Base-by-base conservation (phyloP, 1,139 yeast genomes). In the Yamadazyma blattariae region DNA sequence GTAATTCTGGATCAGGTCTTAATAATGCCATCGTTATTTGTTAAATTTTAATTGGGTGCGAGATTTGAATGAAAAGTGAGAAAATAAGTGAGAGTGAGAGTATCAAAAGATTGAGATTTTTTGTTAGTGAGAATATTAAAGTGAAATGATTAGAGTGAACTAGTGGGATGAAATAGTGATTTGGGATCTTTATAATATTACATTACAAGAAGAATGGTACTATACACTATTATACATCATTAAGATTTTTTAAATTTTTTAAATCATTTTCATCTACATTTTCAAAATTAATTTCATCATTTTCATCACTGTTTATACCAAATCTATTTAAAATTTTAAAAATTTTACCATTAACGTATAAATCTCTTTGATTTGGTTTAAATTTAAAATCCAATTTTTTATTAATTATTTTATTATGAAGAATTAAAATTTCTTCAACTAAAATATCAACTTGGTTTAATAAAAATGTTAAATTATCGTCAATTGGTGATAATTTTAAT, bases 401-500 rank as follows among this genome's bases (percentile, higher is more conserved):
- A 29, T 50, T 44, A 9, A 54, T 51, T 32, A 71, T 48, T 38
- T 65, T 59, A n/a, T 45, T 47, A 38, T 63, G 63, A 7, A 74
- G 47, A 13, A 48, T 51, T 12, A 57, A 54, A 1, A 69, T 61
- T 40, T 71, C 74, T 2, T 54, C 51, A 1, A 71, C 54, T 33
- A 75, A 56, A 25, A 64, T 60, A 33, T 62, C 62, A 19, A 67
- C 65, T 39, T 74, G 74, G 25, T 53, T 51, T n/a, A 70, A 48
- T 27, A 72, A 43, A 46, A 64, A 79, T 45, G 65, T 64, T 19
- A 77, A 52, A 3, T 78, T 74, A 35, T 80, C 84, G 40, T 69
- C 70, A 17, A 79, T 49, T 3, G 85, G 84, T 1, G 69, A 57
- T 12, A 77, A 52, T n/a, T 65, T 52, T 29, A 62, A 62, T 29